A percentile compares a stretch with the other conserved stretches of the same genome.
phyloP scores from a whole-genome alignment of 495 filamentous ascomycete genomes.

The Lophiostoma macrostomum region DNA sequence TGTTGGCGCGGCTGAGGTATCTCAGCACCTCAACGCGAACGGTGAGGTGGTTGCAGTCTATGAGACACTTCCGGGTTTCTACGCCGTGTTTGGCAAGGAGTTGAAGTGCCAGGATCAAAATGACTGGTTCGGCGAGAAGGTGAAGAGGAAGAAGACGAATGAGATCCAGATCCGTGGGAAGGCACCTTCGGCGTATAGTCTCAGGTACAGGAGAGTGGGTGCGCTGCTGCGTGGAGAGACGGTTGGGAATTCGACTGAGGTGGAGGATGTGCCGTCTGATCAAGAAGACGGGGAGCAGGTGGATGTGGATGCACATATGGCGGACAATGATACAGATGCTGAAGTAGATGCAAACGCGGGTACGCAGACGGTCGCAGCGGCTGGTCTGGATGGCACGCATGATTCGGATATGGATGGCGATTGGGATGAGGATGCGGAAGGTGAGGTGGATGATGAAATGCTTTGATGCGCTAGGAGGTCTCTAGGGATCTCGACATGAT shows the following conservation, averaged over 20 bases:
- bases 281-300: not conserved
- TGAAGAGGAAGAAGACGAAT: constrained; percentile 10
- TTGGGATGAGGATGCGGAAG: constrained; percentile 22
- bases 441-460: constrained; percentile 23
- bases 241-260: not conserved
- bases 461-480: too few species aligned
- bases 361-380: not conserved
- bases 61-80: constrained; percentile 7
- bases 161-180: not conserved
- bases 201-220: not conserved
- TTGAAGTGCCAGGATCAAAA: constrained; percentile 12
- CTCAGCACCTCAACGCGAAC: not conserved
- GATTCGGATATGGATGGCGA: constrained; percentile 7
- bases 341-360: constrained; percentile 13
- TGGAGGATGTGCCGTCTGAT: constrained; percentile 4
- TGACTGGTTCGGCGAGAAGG: constrained; percentile 21
- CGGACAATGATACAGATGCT: constrained; percentile 19
- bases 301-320: constrained; percentile 9
- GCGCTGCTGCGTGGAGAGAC: not conserved
- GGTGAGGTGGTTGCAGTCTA: not conserved
- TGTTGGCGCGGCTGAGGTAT: constrained; percentile 1
- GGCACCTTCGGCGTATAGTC: constrained; percentile 3
- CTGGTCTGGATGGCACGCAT: not conserved
- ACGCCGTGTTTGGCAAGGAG: constrained; percentile 20
- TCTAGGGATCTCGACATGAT: too few species aligned